Base-by-base conservation (phyloP, 306 rosid genomes). In the Canavalia gladiata region DNA sequence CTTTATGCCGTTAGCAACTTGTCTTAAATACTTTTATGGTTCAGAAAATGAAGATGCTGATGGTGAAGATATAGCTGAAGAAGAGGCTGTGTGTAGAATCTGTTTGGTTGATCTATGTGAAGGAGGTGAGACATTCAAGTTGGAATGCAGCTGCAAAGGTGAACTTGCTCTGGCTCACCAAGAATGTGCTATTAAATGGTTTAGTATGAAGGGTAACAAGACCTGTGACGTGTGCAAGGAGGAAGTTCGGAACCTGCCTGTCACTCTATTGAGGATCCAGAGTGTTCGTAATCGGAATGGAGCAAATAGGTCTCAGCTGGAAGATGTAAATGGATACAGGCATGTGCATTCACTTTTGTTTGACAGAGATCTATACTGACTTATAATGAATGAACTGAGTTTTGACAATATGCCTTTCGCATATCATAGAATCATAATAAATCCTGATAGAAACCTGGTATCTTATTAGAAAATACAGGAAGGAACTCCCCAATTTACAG, bases 101-200 rank as follows among this genome's bases (percentile, higher is more conserved):
- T 96, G 99, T 88, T 66, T 93, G 62, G 84, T 89, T 76, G 98
- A 96, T 69, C 82, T 96, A 57, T 93, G 98, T 74, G 99, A 96
- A 90, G 99, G 98, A 77, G 97, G 99, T 41, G 99, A 96, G 87
- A 96, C 97, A 57, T 90, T 96, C 79, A 93, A 96, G 90, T 86
- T 92, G 93, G 99, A 96, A 83, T 96, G 99, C 84, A 90, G 99
- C 92, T 96, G 99, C 90, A 93, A 90, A 90, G 99, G 99, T 31
- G 99, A 90, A 83, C 98, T 96, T 85, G 99, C 99, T 84, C 89
- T 96, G 76, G 97, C 99, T 62, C 99, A 96, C 87, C 87, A 93
- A 86, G 99, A 96, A 79, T 96, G 99, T 76, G 99, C 97, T 37
- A 76, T 93, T 43, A 96, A 93, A 87, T 96, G 99, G 99, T 96